Evolutionary conservation across 2,329 filamentous ascomycete genomes (phyloP).

Genomic region (Fusarium burgessii): DNA sequence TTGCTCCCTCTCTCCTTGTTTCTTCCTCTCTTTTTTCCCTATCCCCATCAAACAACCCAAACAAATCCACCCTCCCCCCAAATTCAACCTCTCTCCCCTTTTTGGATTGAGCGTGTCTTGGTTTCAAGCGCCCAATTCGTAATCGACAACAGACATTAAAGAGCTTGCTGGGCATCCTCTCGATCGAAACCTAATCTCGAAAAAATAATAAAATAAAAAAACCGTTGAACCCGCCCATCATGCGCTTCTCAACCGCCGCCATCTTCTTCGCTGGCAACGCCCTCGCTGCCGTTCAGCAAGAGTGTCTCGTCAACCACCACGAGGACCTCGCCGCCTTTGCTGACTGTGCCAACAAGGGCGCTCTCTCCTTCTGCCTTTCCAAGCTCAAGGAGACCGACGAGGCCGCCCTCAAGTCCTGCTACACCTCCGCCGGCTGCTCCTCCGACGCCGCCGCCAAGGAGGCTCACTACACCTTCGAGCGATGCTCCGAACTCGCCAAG

Average conservation of each 20-base stretch:
- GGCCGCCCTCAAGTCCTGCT: conserved; percentile 55
- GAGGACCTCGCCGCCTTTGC: conserved; percentile 55
- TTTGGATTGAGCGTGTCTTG: conserved; percentile 38
- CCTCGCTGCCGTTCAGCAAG: conserved; percentile 48
- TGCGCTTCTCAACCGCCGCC: conserved; percentile 50
- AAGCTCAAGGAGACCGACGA: conserved; percentile 48
- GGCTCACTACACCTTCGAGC: conserved; percentile 46
- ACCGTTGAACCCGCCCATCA: conserved; percentile 29
- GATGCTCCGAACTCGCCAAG: conserved; percentile 49
- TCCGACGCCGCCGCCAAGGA: conserved; percentile 47
- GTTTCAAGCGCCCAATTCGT: conserved; percentile 20
- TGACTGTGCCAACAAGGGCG: conserved; percentile 58
- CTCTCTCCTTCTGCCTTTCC: conserved; percentile 58
- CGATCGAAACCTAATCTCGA: conserved; percentile 13
- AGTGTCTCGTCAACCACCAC: conserved; percentile 57
- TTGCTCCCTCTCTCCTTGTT: conserved; percentile 31
- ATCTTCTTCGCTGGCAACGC: conserved; percentile 53
- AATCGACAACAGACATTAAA: conserved; percentile 27
- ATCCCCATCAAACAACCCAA: conserved; percentile 22
- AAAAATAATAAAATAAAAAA: not conserved
- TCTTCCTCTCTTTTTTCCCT: conserved; percentile 16
- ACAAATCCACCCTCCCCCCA: conserved; percentile 2
- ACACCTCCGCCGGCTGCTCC: conserved; percentile 53
- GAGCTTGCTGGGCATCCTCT: conserved; percentile 43
- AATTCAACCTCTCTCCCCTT: conserved; percentile 13